Evolutionary conservation across 495 filamentous ascomycete genomes (phyloP).

Genomic region (Thermothielavioides terrestris): DNA sequence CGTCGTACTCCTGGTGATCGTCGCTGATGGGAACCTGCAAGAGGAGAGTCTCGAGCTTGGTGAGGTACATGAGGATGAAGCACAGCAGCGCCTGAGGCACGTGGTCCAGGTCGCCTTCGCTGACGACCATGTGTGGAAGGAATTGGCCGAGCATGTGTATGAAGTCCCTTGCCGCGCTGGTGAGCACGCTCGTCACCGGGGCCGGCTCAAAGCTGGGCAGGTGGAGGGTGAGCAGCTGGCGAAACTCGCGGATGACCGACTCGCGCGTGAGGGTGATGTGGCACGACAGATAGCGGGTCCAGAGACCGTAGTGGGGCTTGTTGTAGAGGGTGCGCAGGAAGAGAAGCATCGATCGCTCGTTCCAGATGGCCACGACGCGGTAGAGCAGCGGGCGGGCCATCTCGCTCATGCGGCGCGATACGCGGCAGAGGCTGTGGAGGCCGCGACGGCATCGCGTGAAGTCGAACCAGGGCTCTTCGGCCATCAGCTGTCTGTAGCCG

Average conservation of each 20-base stretch:
- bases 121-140: neutral
- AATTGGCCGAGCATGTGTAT: neutral
- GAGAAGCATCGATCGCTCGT: constrained; percentile 18
- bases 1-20: constrained; percentile 17
- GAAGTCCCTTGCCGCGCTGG: neutral
- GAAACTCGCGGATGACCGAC: constrained; percentile 18
- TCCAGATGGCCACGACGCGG: constrained; percentile 16
- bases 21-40: constrained; percentile 24
- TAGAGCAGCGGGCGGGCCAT: constrained; percentile 25
- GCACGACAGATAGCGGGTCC: constrained; percentile 22
- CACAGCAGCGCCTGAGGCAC: constrained; percentile 18
- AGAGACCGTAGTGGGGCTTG: constrained; percentile 12
- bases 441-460: constrained; percentile 24
- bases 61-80: constrained; percentile 16
- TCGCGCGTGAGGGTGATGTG: constrained; percentile 22
- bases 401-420: constrained; percentile 10
- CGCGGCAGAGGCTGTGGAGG: constrained; percentile 19
- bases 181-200: neutral
- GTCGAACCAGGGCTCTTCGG: constrained; percentile 26
- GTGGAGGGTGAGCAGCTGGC: constrained; percentile 8
- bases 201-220: constrained; percentile 6
- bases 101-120: constrained; percentile 9
- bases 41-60: constrained; percentile 20
- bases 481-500: constrained; percentile 20
- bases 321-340: constrained; percentile 24